A percentile compares a stretch with the other conserved stretches of the same genome.
These are phyloP conservation scores for Flueggea neowawraea DNA, from an alignment of 441 rosid species.

Conservation along the genomic window DNA sequence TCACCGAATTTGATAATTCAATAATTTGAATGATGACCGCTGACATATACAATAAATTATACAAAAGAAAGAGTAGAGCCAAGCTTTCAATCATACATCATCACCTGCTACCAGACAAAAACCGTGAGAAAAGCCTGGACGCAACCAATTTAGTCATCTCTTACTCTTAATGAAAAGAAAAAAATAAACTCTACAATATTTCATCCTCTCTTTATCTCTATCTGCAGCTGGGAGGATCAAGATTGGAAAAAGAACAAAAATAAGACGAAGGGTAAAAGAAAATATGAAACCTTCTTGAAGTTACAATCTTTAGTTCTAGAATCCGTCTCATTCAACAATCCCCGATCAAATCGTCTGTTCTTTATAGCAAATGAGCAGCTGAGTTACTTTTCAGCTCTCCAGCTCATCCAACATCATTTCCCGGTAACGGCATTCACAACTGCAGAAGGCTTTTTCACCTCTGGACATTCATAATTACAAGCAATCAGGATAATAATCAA, in stretches of 20 bases:
- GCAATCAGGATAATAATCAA: neutral
- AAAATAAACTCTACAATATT: constrained; percentile 19
- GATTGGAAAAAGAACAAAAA: neutral
- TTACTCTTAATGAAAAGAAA: constrained; percentile 9
- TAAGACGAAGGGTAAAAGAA: neutral
- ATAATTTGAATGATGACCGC: too few species aligned
- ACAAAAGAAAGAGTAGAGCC: too few species aligned
- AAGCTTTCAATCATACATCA: too few species aligned
- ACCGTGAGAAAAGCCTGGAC: too few species aligned
- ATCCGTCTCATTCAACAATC: too few species aligned
- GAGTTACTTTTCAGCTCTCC: constrained; percentile 24
- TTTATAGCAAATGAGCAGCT: too few species aligned
- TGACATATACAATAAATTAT: too few species aligned
- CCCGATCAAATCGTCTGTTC: too few species aligned
- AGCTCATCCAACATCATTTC: constrained; percentile 67
- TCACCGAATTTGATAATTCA: too few species aligned
- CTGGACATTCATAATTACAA: constrained; percentile 29
- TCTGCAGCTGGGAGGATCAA: constrained; percentile 23
- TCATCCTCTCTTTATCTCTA: constrained; percentile 37
- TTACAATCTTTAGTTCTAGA: neutral
- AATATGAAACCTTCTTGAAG: neutral
- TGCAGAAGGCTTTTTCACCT: constrained; percentile 91
- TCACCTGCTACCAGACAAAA: too few species aligned
- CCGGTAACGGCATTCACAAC: constrained; percentile 66
- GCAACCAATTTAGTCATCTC: constrained; percentile 4